These are phyloP conservation scores for Dovyalis caffra DNA, from an alignment of 345 rosid species.

Conservation along the genomic window DNA sequence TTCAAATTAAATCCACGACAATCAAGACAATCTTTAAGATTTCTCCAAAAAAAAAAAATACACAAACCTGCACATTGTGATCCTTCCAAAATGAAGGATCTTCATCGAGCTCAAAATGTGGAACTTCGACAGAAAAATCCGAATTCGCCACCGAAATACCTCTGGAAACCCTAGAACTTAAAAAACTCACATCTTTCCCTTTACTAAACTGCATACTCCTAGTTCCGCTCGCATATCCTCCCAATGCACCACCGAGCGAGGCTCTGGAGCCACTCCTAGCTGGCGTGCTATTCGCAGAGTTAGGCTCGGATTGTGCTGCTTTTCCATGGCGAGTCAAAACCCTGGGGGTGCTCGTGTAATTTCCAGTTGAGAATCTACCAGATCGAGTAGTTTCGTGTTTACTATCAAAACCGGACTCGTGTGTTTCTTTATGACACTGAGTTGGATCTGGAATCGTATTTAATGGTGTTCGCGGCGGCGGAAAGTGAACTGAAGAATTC, in stretches of 20 bases:
- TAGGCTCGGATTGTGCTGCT: slow-evolving; percentile 54
- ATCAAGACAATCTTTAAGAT: too few species aligned
- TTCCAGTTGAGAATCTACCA: slow-evolving; percentile 18
- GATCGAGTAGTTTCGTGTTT: slow-evolving; percentile 31
- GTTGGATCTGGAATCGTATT: slow-evolving; percentile 75
- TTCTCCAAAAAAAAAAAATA: background rate
- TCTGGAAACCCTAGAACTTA: slow-evolving; percentile 49
- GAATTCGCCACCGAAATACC: slow-evolving; percentile 41
- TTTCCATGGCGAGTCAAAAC: slow-evolving; percentile 43
- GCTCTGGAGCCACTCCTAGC: slow-evolving; percentile 57
- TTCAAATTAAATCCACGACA: too few species aligned
- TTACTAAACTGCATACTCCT: slow-evolving; percentile 35
- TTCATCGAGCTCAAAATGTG: slow-evolving; percentile 72
- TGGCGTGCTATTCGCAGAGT: slow-evolving; percentile 71
- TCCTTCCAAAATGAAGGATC: slow-evolving; percentile 81
- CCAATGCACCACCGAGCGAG: slow-evolving; percentile 42
- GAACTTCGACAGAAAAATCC: slow-evolving; percentile 39
- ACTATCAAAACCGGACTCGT: slow-evolving; percentile 35
- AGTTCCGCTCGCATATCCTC: slow-evolving; percentile 30
- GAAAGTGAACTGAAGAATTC: slow-evolving; percentile 41
- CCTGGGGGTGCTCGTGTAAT: too few species aligned
- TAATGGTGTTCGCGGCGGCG: slow-evolving; percentile 72
- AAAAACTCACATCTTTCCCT: slow-evolving; percentile 47
- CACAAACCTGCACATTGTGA: slow-evolving; percentile 83
- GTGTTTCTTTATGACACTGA: slow-evolving; percentile 42